These are phyloP conservation scores for Phyllosticta capitalensis DNA, from an alignment of 2,329 filamentous ascomycete genomes.

Conservation along the genomic window DNA sequence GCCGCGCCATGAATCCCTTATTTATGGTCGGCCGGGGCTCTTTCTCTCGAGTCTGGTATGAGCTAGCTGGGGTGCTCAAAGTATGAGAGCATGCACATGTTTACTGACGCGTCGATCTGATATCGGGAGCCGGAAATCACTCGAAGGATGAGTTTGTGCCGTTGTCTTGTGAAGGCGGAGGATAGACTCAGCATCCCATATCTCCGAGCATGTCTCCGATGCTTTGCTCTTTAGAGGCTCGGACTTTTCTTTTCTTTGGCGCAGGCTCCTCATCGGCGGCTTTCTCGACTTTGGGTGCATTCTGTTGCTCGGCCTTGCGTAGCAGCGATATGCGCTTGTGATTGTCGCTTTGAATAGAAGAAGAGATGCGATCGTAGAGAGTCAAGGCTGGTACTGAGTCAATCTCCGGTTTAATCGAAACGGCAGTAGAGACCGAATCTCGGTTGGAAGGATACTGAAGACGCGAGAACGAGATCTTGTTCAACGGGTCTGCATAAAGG, in stretches of 20 bases:
- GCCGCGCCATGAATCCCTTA: no score
- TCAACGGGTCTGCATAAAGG: no score
- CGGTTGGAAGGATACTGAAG: no score
- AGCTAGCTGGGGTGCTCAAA: no score
- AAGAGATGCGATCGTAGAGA: neutral
- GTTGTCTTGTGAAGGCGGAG: neutral
- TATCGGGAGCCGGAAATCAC: neutral
- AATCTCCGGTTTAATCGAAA: no score
- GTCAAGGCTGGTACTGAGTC: neutral
- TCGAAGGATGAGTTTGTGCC: neutral
- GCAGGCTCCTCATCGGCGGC: neutral
- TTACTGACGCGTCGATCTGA: no score
- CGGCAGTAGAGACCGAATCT: no score
- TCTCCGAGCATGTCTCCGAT: neutral
- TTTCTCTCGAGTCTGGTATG: no score
- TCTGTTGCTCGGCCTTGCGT: neutral
- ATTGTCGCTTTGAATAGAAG: no score
- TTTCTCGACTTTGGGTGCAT: neutral
- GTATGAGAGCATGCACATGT: no score
- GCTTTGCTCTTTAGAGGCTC: neutral
- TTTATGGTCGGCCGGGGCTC: no score
- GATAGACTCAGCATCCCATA: neutral
- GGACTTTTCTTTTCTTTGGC: constrained; percentile 2
- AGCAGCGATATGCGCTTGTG: neutral
- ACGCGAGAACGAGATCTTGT: no score